Evolutionary conservation across 352 stramenopile genomes (phyloP), one percentile per base, ranked within the genome.

Genomic region (Phytophthora hibernalis): DNA sequence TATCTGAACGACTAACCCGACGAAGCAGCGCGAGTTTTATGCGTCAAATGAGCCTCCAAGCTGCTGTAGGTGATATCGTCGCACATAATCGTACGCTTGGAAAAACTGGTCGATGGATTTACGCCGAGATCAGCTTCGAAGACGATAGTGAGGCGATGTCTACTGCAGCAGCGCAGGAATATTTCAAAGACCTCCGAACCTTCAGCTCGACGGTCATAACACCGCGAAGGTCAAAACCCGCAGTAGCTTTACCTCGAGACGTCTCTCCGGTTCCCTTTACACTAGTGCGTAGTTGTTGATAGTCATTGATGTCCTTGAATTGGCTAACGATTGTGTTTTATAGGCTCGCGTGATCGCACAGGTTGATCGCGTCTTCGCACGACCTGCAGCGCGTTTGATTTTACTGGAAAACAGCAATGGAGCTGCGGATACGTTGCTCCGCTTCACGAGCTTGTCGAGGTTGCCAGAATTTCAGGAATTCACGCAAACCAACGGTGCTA

Each of bases 331-430:
- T 18, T 6, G 12, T 20, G n/a, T 42, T 54, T 37, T 12, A 35
- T 53, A 90, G 82, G 72, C 72, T 28, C 54, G 53, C 18, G 65
- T 49, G 1, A 48, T 88, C 0, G 68, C 72, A 0, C 53, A 59
- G 2, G 78, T 92, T 11, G 82, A 87, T 9, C 81, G 81, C 11
- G 68, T 83, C 0, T 66, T 83, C 15, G 60, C 66, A 21, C 76
- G 50, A 11, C 50, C 64, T 9, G 79, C 75, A n/a, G 74, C 79
- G 1, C 81, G 80, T 28, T 24, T 78, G 1, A 28, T 91, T 15
- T 21, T 91, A 6, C 9, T 90, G 0, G 74, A 76, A 0, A 40
- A 51, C 5, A 24, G 40, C 12, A 65, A 70, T 28, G 80, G 74
- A 48, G 83, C 60, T 0, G 57, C 61, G 5, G 76, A 86, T 24